phyloP scores from a whole-genome alignment of 257 asterid species.

The Forsythia suspensa region DNA sequence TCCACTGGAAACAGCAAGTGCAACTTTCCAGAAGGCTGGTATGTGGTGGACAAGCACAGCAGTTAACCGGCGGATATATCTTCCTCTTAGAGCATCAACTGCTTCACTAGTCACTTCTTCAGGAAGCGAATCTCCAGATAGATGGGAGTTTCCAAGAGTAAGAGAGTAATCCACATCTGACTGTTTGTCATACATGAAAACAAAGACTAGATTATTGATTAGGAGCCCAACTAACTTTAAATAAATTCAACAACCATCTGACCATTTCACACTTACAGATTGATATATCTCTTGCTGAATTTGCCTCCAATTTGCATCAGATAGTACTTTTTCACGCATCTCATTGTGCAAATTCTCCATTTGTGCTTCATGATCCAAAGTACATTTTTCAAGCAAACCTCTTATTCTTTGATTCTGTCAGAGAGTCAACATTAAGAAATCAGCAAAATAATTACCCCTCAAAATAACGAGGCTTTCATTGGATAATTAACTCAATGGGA shows the following conservation, averaged over 20 bases:
- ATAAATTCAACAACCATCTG: slow-evolving; percentile 15
- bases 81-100: slow-evolving; percentile 79
- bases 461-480: slow-evolving; percentile 4
- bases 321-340: slow-evolving; percentile 73
- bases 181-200: slow-evolving; percentile 43
- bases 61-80: slow-evolving; percentile 86
- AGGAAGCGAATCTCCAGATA: slow-evolving; percentile 45
- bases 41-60: slow-evolving; percentile 85
- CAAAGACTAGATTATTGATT: slow-evolving; percentile 10
- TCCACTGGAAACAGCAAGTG: slow-evolving; percentile 91
- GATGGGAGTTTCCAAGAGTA: slow-evolving; percentile 37
- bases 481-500: slow-evolving; percentile 17
- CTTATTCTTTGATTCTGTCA: slow-evolving; percentile 88
- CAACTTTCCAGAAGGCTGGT: slow-evolving; percentile 95
- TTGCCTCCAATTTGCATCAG: slow-evolving; percentile 98
- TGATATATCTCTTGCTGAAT: slow-evolving; percentile 78
- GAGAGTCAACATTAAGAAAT: slow-evolving; percentile 28
- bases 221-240: slow-evolving; percentile 18
- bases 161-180: slow-evolving; percentile 55
- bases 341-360: slow-evolving; percentile 82
- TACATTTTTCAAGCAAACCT: slow-evolving; percentile 92
- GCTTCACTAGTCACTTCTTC: slow-evolving; percentile 55
- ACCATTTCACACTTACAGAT: slow-evolving; percentile 53
- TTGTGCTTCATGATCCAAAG: slow-evolving; percentile 81
- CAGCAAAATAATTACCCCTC: slow-evolving; percentile 5